phyloP scores from a whole-genome alignment of 441 rosid genomes.

The Croton laevigatus region DNA sequence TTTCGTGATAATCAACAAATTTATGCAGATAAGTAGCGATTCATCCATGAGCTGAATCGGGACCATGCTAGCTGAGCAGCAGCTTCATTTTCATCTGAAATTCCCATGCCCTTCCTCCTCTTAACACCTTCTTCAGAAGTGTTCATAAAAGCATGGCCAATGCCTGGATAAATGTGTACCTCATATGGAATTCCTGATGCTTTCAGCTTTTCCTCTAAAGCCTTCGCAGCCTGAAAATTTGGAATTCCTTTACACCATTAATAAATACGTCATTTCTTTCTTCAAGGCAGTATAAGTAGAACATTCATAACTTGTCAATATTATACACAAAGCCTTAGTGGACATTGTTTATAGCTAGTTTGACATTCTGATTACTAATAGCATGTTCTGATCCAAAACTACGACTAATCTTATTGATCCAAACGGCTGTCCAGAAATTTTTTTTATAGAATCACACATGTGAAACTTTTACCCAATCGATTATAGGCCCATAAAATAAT shows the following conservation, averaged over 20 bases:
- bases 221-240: conserved; percentile 73
- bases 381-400: no score
- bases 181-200: conserved; percentile 67
- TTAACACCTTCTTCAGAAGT: conserved; percentile 65
- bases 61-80: conserved; percentile 91
- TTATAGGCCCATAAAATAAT: no score
- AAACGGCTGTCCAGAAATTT: no score
- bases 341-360: neutral
- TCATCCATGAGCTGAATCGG: conserved; percentile 86
- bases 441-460: no score
- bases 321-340: neutral
- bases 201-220: conserved; percentile 80
- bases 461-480: no score
- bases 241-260: conserved; percentile 3
- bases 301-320: neutral
- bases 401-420: no score
- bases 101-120: conserved; percentile 83
- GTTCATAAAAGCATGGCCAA: conserved; percentile 76
- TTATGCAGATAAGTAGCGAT: conserved; percentile 43
- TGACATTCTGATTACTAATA: no score
- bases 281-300: neutral
- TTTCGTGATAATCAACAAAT: neutral
- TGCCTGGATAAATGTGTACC: conserved; percentile 78
- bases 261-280: neutral
- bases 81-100: conserved; percentile 74